Conservation (phyloP, 2,329 filamentous ascomycete genomes). For the Hirsutella minnesotensis region DNA sequence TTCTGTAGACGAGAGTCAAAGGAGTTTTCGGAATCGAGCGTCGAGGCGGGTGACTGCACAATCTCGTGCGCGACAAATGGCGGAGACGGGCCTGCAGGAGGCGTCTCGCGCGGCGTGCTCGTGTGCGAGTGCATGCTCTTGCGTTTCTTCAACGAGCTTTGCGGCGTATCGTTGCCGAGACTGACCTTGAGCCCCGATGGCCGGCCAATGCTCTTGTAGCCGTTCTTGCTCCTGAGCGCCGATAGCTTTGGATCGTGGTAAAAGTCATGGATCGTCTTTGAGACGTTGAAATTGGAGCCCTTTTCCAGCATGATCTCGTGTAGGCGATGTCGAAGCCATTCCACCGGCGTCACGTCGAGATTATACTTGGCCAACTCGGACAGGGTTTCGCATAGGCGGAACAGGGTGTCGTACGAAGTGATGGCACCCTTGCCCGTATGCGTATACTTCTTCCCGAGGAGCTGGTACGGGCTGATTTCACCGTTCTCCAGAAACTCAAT, state of each 20-base stretch:
- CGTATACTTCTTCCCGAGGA: conserved; percentile 40
- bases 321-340: conserved; percentile 47
- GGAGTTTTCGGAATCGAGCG: not conserved
- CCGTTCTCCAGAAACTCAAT: conserved; percentile 38
- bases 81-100: conserved; percentile 15
- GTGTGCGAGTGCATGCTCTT: conserved; percentile 19
- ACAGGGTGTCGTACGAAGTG: conserved; percentile 44
- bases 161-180: conserved; percentile 12
- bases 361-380: conserved; percentile 41
- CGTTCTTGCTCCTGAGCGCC: conserved; percentile 36
- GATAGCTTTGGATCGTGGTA: conserved; percentile 44
- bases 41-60: conserved; percentile 2
- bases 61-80: conserved; percentile 9
- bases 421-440: conserved; percentile 25
- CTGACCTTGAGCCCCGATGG: conserved; percentile 34
- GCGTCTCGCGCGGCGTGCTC: conserved; percentile 15
- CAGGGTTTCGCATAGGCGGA: conserved; percentile 40
- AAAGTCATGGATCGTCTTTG: conserved; percentile 38
- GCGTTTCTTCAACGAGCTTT: conserved; percentile 17
- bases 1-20: conserved; percentile 6
- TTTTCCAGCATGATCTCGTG: conserved; percentile 33
- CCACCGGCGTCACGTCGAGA: conserved; percentile 37
- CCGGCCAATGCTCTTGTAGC: conserved; percentile 45
- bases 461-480: conserved; percentile 44
- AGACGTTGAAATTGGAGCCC: conserved; percentile 37